Evolutionary conservation across 306 rosid species (phyloP), one percentile per base, ranked within the genome.

Genomic region (Vachellia pachyceras): DNA sequence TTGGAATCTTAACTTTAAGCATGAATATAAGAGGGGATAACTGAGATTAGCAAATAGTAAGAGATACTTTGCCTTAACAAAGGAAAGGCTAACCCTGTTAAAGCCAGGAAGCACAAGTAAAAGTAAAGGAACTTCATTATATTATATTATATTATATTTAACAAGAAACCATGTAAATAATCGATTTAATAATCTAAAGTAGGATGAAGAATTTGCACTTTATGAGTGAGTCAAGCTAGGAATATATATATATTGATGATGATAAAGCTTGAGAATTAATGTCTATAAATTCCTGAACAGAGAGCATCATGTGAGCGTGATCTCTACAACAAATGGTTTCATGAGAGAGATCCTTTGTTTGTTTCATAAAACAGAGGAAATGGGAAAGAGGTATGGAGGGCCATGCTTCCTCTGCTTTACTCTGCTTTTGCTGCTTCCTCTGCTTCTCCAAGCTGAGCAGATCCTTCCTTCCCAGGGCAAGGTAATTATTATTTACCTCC

Each of bases 51-150:
- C 33, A 29, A 29, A 29, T 29, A 29, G 1, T n/a, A 14, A 64
- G 78, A 71, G 83, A 83, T 88, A 77, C 91, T 82, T 88, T 82
- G 36, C 91, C 72, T 71, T 77, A 37, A 75, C 65, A 33, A 67
- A 50, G 79, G 13, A 8, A 60, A 82, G 61, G 65, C 55, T 54
- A 63, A 39, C 5, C 40, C 50, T 42, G 65, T 17, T 25, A 71
- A 52, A 57, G 77, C 69, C 15, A 29, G 55, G 36, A 41, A 74
- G 87, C 47, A 83, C 71, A 71, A 80, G 86, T 88, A 67, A 79
- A 83, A 23, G 73, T 73, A 9, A 83, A 82, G 89, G 78, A 85
- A 85, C 82, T 44, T 72, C 57, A 20, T 63, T 8, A 20, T 54
- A 54, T 6, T 52, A 10, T 41, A 45, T 12, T 46, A 46, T 46